Conservation (phyloP, 116 monocot species). For the Posidonia oceanica region DNA sequence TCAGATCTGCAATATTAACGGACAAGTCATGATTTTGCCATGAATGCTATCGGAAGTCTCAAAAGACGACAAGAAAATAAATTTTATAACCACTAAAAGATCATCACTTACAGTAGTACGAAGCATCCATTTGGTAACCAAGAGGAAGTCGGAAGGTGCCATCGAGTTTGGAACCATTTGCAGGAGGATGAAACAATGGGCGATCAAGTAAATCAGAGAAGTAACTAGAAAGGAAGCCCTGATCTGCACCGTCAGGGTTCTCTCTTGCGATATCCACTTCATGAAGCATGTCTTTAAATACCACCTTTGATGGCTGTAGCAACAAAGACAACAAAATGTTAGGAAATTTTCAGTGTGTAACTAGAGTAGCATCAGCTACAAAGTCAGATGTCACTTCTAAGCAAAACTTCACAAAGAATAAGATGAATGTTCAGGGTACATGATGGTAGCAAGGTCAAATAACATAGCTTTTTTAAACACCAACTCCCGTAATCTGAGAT, state of each 20-base stretch:
- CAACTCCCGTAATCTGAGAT: no score
- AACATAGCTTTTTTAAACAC: no score
- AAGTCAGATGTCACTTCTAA: no score
- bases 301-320: constrained; percentile 79
- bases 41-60: neutral
- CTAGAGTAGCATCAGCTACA: no score
- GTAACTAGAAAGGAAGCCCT: constrained; percentile 88
- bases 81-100: neutral
- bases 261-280: constrained; percentile 57
- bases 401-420: no score
- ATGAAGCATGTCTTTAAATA: constrained; percentile 91
- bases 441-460: no score
- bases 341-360: neutral
- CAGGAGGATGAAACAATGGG: constrained; percentile 88
- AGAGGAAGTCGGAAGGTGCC: constrained; percentile 89
- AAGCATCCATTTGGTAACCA: constrained; percentile 99
- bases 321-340: neutral
- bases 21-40: neutral
- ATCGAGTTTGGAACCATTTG: constrained; percentile 67
- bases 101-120: constrained; percentile 74
- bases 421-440: no score
- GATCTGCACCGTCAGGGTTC: constrained; percentile 95
- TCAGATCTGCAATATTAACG: constrained; percentile 47
- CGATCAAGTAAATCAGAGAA: constrained; percentile 82
- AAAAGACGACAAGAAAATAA: neutral